Conservation (phyloP, 192 early-diverging fungal genomes). For the Backusella macrospora region DNA sequence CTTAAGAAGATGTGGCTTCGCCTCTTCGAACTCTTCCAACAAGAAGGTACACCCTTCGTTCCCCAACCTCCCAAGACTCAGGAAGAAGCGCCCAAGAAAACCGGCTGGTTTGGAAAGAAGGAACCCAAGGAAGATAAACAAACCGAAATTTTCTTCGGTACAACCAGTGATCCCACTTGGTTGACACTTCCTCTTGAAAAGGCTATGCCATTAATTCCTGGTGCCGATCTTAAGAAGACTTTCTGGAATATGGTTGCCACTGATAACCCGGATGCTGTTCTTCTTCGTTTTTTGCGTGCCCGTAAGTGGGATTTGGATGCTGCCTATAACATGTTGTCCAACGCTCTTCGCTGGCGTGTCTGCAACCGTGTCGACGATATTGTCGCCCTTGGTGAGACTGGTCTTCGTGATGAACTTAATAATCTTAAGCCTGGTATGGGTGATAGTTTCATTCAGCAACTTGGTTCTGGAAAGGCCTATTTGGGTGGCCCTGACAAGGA, state of each 20-base stretch:
- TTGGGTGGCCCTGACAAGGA: conserved; percentile 53
- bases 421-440: conserved; percentile 38
- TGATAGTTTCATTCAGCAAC: conserved; percentile 39
- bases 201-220: conserved; percentile 29
- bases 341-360: conserved; percentile 75
- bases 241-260: conserved; percentile 65
- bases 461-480: conserved; percentile 51
- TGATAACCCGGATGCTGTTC: conserved; percentile 72
- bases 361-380: conserved; percentile 54
- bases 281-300: conserved; percentile 83
- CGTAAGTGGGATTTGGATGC: conserved; percentile 86
- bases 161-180: conserved; percentile 5
- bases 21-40: conserved; percentile 48
- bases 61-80: not conserved
- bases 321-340: conserved; percentile 71
- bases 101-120: conserved; percentile 24
- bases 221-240: conserved; percentile 46
- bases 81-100: conserved; percentile 6
- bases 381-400: conserved; percentile 44
- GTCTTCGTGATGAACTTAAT: conserved; percentile 42
- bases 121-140: not conserved
- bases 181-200: conserved; percentile 24
- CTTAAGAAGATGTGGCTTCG: conserved; percentile 51
- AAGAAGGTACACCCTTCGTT: not conserved
- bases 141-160: conserved; percentile 19